Evolutionary conservation across 2,329 filamentous ascomycete species (phyloP), one percentile per base, ranked within the genome.

Genomic region (Lachnellula suecica): DNA sequence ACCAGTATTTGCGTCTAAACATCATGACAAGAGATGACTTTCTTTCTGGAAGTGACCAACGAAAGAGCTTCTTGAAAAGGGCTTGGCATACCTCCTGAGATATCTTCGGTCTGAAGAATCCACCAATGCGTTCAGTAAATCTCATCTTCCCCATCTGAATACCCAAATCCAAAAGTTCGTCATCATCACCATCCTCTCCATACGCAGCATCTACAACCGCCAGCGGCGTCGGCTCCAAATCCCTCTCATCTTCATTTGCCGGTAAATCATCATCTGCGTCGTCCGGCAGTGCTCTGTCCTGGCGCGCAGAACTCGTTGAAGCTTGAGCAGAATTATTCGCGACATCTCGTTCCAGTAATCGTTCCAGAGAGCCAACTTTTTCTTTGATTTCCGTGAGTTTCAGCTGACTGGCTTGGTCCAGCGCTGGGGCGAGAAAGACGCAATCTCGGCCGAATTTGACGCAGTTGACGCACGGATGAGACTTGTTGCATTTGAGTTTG

Each of bases 401-500:
- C 60, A 85, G 76, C 68, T 89, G 85, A 48, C 83, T 83, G 7
- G 81, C 82, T 54, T 86, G 79, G 67, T 91, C 87, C n/a, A 88
- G 73, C 20, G 66, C 62, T 11, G 65, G 65, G 17, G 63, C 65
- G 24, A 68, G 47, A 46, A 68, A 68, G 5, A 68, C 68, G 59
- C 79, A 82, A 58, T 78, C 73, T 17, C 77, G 71, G n/a, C 66
- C 63, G 63, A 73, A 75, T 47, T 76, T 67, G 2, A 62, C 46
- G 31, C 66, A 66, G 38, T 64, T 66, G 15, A 76, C 77, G 66
- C 88, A 93, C 54, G 89, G 87, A 46, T 87, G 79, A 19, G 76
- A 70, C 66, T 89, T 90, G 72, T 89, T 85, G 71, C 89, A 93
- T 68, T 88, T 89, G 51, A 91, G 74, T 70, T 93, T 93, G 37